Base-by-base conservation (phyloP, 2,329 filamentous ascomycete species). In the Hymenoscyphus fraxineus region DNA sequence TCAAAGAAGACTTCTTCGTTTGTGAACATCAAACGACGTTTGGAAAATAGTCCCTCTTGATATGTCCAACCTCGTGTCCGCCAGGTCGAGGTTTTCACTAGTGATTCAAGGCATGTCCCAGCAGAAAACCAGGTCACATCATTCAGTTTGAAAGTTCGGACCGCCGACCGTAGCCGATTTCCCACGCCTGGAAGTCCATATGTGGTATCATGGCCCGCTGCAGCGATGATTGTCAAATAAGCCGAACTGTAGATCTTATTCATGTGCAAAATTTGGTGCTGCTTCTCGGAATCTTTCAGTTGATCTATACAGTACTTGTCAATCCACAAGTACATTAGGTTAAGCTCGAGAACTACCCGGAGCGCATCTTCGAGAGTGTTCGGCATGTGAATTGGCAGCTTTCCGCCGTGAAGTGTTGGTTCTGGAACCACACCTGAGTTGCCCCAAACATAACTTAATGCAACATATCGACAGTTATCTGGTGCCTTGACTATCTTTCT, bases 61-160 rank as follows among this genome's bases (percentile, higher is more conserved):
- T 72, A 74, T 0, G 75, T 77, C 76, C 75, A 77, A 3, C 69
- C 76, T 66, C 73, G 60, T 4, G 61, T 67, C 2, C 10, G 41
- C 68, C 70, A 73, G 47, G 39, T 56, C 22, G 22, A 47, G 27
- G 60, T 27, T 41, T 51, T 32, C 22, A 60, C 19, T 16, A 35
- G 58, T 22, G 38, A 19, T 32, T 44, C 38, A 40, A 27, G 35
- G 44, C n/a, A 6, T 9, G 55, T 32, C 40, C 31, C 19, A 10
- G 35, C 58, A 19, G 55, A 56, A 40, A 58, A 38, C 63, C 31
- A 15, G 22, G 62, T 35, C 22, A 58, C 40, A 16, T 27, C 44
- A n/a, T 59, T 60, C 32, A 65, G 31, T 40, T 27, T 7, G 40
- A 19, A 41, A 59, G 40, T 27, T 58, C 4, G 59, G n/a, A 40